A percentile compares a stretch with the other conserved stretches of the same genome.
These are phyloP conservation scores for Jaminaea rosea DNA, from an alignment of 1,284 basidiomycete species.

Conservation along the genomic window DNA sequence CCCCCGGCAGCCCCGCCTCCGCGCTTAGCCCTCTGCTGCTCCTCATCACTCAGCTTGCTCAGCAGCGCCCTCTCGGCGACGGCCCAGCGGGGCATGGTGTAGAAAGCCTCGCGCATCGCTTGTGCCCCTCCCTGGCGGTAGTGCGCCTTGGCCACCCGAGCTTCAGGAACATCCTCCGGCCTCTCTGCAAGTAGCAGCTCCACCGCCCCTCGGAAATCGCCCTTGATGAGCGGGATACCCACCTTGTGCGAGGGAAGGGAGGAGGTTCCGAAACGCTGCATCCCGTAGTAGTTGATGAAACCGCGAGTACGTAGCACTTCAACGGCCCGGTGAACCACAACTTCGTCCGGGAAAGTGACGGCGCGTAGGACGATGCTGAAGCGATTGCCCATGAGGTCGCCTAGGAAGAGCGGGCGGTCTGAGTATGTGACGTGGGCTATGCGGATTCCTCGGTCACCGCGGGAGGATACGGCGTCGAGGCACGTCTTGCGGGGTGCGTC, in stretches of 20 bases:
- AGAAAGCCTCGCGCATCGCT: constrained; percentile 57
- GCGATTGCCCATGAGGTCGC: constrained; percentile 88
- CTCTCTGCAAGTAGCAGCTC: constrained; percentile 25
- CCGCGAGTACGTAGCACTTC: constrained; percentile 71
- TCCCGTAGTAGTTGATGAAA: constrained; percentile 98
- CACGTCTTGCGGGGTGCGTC: constrained; percentile 10
- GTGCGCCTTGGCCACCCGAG: constrained; percentile 11
- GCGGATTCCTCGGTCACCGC: constrained; percentile 60
- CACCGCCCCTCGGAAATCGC: constrained; percentile 55
- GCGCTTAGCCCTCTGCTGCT: constrained; percentile 50
- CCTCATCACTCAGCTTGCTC: constrained; percentile 74
- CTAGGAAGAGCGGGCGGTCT: constrained; percentile 71
- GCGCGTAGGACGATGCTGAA: constrained; percentile 90
- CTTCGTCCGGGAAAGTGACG: constrained; percentile 27
- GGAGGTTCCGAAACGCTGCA: constrained; percentile 98
- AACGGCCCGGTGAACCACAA: constrained; percentile 65
- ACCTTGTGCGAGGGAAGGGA: constrained; percentile 89
- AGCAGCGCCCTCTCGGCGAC: constrained; percentile 86
- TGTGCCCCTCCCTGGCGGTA: constrained; percentile 21
- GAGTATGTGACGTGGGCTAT: constrained; percentile 81
- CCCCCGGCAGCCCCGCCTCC: background rate
- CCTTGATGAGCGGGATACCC: constrained; percentile 75
- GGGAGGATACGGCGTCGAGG: constrained; percentile 2
- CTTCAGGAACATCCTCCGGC: constrained; percentile 12
- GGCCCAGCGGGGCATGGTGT: constrained; percentile 76